Conservation (phyloP, 139 green algal species). For the Closterium sp. region DNA sequence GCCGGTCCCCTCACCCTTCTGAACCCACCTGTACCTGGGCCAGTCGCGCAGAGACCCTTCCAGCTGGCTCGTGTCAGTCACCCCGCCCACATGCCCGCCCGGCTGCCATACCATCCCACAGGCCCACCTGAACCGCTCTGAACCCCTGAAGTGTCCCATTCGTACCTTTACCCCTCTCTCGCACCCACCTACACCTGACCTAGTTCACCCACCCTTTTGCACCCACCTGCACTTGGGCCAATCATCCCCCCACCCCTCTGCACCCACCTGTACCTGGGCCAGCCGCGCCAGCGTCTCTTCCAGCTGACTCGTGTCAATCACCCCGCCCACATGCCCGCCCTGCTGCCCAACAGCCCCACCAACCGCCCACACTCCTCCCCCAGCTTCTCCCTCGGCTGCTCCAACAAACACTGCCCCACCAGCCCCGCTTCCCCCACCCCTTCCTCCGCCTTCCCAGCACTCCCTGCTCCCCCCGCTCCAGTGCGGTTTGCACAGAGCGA, state of each 20-base stretch:
- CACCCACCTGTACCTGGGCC: background rate
- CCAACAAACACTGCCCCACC: conserved; percentile 69
- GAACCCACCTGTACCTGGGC: background rate
- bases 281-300: conserved; percentile 10
- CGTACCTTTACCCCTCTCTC: no score
- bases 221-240: no score
- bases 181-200: background rate
- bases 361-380: conserved; percentile 20
- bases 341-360: conserved; percentile 13
- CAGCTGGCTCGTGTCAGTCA: conserved; percentile 19
- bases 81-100: conserved; percentile 15
- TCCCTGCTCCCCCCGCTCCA: conserved; percentile 10
- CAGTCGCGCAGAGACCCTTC: conserved; percentile 14
- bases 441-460: conserved; percentile 4
- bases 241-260: no score
- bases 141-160: no score
- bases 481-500: conserved; percentile 48
- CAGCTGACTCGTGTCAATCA: conserved; percentile 19
- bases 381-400: conserved; percentile 5
- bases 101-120: no score
- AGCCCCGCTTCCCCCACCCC: conserved; percentile 57
- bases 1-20: no score
- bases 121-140: no score
- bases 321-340: conserved; percentile 15
- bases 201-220: background rate